phyloP scores from a whole-genome alignment of 2,329 filamentous ascomycete species.

The Colletotrichum sidae region DNA sequence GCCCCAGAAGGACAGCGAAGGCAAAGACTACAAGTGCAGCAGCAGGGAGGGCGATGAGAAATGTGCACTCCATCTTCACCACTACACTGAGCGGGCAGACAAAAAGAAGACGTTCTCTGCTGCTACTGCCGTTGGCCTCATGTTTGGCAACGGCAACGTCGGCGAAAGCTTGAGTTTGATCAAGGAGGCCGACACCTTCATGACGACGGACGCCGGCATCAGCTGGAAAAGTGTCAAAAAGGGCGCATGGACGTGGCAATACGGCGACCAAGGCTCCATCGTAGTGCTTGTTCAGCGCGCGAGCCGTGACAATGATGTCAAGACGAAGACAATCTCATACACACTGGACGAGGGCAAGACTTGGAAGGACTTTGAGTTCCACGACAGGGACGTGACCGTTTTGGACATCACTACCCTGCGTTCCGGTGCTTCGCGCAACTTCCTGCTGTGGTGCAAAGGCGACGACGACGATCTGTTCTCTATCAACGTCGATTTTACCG shows the following conservation, averaged over 20 bases:
- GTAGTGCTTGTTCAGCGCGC: constrained; percentile 85
- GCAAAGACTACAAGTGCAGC: constrained; percentile 77
- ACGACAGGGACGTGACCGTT: constrained; percentile 76
- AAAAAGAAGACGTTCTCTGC: constrained; percentile 89
- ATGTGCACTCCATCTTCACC: constrained; percentile 92
- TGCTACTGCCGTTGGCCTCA: constrained; percentile 85
- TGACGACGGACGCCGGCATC: constrained; percentile 91
- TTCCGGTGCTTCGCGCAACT: constrained; percentile 90
- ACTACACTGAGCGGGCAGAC: constrained; percentile 91
- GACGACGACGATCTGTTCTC: constrained; percentile 72
- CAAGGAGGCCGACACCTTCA: constrained; percentile 86
- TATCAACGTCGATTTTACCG: constrained; percentile 89
- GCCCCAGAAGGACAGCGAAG: constrained; percentile 77
- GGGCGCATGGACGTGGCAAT: constrained; percentile 92
- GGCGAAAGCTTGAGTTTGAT: constrained; percentile 74
- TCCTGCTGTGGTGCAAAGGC: constrained; percentile 84
- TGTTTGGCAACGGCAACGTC: constrained; percentile 94
- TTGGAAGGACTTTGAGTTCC: constrained; percentile 83
- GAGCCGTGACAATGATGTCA: constrained; percentile 73
- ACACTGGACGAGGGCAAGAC: constrained; percentile 83
- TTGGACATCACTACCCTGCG: constrained; percentile 88
- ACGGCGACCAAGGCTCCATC: constrained; percentile 93
- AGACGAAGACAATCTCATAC: constrained; percentile 78
- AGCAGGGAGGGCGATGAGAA: constrained; percentile 68
- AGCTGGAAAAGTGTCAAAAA: constrained; percentile 88